Conservation (phyloP, 2,329 filamentous ascomycete genomes). For the Ophiostoma sp. region DNA sequence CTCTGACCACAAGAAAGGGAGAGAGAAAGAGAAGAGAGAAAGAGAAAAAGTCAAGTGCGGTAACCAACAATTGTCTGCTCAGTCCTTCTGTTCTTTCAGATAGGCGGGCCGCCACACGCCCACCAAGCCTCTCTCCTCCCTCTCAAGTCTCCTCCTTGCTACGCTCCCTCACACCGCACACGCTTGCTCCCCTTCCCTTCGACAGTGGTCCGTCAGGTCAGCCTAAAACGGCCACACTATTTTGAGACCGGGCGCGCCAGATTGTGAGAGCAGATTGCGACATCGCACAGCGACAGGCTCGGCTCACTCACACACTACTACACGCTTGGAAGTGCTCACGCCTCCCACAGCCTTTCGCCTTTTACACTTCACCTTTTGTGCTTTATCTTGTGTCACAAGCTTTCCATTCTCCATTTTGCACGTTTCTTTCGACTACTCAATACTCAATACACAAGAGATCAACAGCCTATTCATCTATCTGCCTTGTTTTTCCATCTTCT, state of each 20-base stretch:
- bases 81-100: background rate
- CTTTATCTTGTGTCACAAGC: constrained; percentile 14
- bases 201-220: background rate
- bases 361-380: background rate
- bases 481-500: background rate
- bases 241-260: background rate
- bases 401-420: background rate
- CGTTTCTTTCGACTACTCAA: background rate
- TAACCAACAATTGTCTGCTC: background rate
- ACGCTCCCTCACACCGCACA: background rate
- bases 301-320: background rate
- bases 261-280: constrained; percentile 17
- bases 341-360: background rate
- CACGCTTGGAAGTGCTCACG: background rate
- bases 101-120: background rate
- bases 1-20: background rate
- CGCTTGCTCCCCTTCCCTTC: too few relatives aligned
- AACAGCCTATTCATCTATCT: background rate
- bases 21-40: background rate
- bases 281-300: constrained; percentile 15
- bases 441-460: background rate
- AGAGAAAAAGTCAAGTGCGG: background rate
- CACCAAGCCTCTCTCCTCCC: background rate
- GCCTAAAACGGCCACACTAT: constrained; percentile 9
- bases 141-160: background rate